Base-by-base conservation (phyloP, 2,329 filamentous ascomycete species). In the Colletotrichum sp. region DNA sequence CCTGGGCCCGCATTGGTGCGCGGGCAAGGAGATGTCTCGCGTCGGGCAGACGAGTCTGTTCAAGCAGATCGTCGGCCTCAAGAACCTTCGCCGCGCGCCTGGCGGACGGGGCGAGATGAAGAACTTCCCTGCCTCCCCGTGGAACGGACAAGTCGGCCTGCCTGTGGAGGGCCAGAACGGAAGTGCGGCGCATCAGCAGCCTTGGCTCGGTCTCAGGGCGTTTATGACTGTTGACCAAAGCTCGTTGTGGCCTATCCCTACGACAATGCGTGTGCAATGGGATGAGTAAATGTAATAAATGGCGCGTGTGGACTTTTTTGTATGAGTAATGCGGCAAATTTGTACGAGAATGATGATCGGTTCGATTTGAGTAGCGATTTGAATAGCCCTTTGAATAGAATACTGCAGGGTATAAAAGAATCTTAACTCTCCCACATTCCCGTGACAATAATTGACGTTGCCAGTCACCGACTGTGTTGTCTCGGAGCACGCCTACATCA, bases 1-100 rank as follows among this genome's bases (percentile, higher is more conserved):
- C 44, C 83, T 86, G 32, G 90, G 90, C 0, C 85, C 88, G 19
- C 89, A 91, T 78, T 89, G 27, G 84, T 84, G 78, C 32, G 74
- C 74, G 9, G 74, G 74, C 16, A 76, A 74, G 74, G 85, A 89
- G n/a, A 86, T 87, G 30, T 87, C 78, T 64, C 77, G 78, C 11
- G 73, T 76, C 15, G 78, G 79, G 2, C 70, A 80, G 68, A 77
- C 78, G 9, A 78, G 75, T 8, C 63, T 81, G 28, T 77, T 82
- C 67, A 80, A 80, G 76, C 77, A 69, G 44, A 74, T 82, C 13
- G 78, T 80, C 16, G 74, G 78, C 8, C 77, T 80, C 6, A 77
- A 78, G 22, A 79, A 79, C n/a, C 67, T 82, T 48, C 75, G 78
- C 22, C 77, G 79, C 16, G 78, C 75, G 5, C 77, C 77, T 1